Percentiles rank a stretch among this genome's conserved stretches.
Evolutionary conservation across 192 early-diverging fungal genomes (phyloP).

Genomic region (Rhizophagus clarus): DNA sequence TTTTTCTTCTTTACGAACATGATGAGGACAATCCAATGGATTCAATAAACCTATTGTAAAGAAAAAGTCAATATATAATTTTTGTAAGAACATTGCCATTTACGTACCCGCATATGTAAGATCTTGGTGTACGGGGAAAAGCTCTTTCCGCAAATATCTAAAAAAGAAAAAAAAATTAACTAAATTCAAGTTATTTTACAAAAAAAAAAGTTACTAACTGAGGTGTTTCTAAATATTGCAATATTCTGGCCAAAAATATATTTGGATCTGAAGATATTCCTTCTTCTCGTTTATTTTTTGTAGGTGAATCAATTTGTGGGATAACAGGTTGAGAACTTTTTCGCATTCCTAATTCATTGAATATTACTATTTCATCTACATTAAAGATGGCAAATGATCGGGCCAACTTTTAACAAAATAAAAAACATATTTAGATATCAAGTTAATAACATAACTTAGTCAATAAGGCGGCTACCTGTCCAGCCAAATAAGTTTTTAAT

Average conservation of each 20-base stretch:
- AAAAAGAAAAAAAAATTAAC: not conserved
- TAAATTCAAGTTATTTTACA: not conserved
- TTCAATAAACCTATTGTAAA: slow-evolving; percentile 55
- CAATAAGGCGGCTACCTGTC: slow-evolving; percentile 51
- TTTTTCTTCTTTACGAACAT: slow-evolving; percentile 61
- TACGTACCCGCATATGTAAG: slow-evolving; percentile 57
- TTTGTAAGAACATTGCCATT: not conserved
- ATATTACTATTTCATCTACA: slow-evolving; percentile 73
- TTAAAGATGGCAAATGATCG: slow-evolving; percentile 58
- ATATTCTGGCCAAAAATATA: slow-evolving; percentile 64
- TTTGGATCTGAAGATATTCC: slow-evolving; percentile 52
- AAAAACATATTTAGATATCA: not conserved
- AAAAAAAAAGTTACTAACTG: slow-evolving; percentile 43
- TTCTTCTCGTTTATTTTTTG: slow-evolving; percentile 43
- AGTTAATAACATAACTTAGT: not conserved
- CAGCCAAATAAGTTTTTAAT: slow-evolving; percentile 70
- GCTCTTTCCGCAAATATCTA: slow-evolving; percentile 62
- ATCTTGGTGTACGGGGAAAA: slow-evolving; percentile 70
- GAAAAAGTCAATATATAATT: not conserved
- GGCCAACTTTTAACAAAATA: slow-evolving; percentile 47
- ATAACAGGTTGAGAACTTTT: not conserved
- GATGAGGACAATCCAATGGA: slow-evolving; percentile 69
- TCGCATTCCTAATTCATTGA: slow-evolving; percentile 49
- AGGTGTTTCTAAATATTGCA: slow-evolving; percentile 72
- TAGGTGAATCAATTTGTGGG: slow-evolving; percentile 30